Evolutionary conservation across 345 rosid genomes (phyloP).

Genomic region (Durio zibethinus): DNA sequence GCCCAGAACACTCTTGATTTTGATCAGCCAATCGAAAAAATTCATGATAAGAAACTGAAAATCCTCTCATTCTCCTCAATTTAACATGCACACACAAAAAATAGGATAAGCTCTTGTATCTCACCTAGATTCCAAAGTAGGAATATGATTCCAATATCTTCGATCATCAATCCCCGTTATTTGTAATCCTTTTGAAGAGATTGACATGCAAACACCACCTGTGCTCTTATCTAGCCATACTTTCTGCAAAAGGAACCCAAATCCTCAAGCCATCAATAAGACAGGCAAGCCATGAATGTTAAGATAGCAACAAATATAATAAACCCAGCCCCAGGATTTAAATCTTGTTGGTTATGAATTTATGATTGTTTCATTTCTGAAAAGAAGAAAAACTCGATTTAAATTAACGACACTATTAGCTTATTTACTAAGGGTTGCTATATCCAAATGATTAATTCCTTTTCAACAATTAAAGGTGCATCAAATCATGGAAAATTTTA

Average conservation of each 20-base stretch:
- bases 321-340: too few relatives aligned
- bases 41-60: conserved; percentile 20
- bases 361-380: neutral
- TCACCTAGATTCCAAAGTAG: conserved; percentile 82
- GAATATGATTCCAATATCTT: conserved; percentile 86
- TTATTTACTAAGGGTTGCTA: neutral
- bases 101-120: neutral
- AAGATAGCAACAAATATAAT: neutral
- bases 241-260: conserved; percentile 43
- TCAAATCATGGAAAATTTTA: neutral
- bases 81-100: neutral
- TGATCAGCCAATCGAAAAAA: conserved; percentile 27
- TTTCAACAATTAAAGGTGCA: neutral
- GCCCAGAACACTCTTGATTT: conserved; percentile 17
- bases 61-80: conserved; percentile 9
- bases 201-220: conserved; percentile 62
- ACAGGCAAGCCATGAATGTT: neutral
- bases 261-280: conserved; percentile 9
- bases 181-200: conserved; percentile 63
- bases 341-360: neutral
- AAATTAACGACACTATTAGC: neutral
- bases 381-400: neutral
- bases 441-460: neutral
- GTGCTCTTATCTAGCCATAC: conserved; percentile 80
- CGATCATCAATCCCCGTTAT: conserved; percentile 91